phyloP scores from a whole-genome alignment of 768 basidiomycete genomes.

The Boletus patriciae region DNA sequence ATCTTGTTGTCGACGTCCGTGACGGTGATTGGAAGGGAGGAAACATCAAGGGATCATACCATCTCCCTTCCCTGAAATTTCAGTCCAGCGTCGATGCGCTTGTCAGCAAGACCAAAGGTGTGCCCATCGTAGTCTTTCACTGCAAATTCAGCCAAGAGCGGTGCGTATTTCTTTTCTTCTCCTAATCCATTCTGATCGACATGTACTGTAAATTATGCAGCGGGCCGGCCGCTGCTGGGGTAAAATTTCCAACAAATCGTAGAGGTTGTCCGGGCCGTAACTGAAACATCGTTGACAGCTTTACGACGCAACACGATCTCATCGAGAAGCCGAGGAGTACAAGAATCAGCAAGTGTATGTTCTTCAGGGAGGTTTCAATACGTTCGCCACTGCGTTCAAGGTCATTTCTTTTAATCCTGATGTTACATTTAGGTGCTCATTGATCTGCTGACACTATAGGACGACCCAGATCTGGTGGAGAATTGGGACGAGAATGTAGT shows the following conservation, averaged over 20 bases:
- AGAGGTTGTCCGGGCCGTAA: background rate
- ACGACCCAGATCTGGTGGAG: constrained; percentile 70
- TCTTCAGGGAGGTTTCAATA: constrained; percentile 69
- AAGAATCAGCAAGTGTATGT: constrained; percentile 60
- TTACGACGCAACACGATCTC: constrained; percentile 61
- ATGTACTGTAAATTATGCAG: constrained; percentile 35
- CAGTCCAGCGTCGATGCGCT: constrained; percentile 55
- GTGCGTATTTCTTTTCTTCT: constrained; percentile 39
- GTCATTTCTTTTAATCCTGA: constrained; percentile 30
- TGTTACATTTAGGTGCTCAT: background rate
- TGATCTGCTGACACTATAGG: constrained; percentile 32
- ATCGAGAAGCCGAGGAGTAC: constrained; percentile 42
- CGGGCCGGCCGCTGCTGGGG: constrained; percentile 77
- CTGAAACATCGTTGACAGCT: constrained; percentile 41
- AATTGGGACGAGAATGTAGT: constrained; percentile 62
- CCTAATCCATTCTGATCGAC: constrained; percentile 6
- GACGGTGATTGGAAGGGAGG: constrained; percentile 80
- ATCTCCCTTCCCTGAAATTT: constrained; percentile 65
- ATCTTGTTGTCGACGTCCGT: constrained; percentile 80
- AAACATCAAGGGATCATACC: constrained; percentile 65
- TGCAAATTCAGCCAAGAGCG: constrained; percentile 75
- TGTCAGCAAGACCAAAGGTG: constrained; percentile 57
- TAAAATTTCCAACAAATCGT: constrained; percentile 32
- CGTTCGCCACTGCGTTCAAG: constrained; percentile 70
- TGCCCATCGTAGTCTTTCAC: constrained; percentile 72